Evolutionary conservation across 768 basidiomycete species (phyloP).

Genomic region (Phanerochaete carnosa): DNA sequence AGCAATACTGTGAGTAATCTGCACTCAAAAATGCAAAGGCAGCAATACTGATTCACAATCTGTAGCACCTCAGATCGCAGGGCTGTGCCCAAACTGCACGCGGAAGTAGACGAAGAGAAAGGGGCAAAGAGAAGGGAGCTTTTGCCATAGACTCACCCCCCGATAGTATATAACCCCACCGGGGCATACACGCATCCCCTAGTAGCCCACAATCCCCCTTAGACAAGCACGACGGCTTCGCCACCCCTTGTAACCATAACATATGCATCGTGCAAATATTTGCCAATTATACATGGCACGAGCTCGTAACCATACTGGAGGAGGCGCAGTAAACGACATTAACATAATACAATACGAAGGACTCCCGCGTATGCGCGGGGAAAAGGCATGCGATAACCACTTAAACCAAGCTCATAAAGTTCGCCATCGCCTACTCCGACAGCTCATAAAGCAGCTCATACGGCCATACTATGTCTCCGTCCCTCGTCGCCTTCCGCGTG

Average conservation of each 20-base stretch:
- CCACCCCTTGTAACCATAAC: neutral
- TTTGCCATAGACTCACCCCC: no score
- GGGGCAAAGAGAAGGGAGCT: no score
- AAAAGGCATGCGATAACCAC: neutral
- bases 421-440: neutral
- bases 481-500: slow-evolving; percentile 45
- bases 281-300: neutral
- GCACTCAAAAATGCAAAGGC: neutral
- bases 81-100: slow-evolving; percentile 12
- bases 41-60: neutral
- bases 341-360: slow-evolving; percentile 7
- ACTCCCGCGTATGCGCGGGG: neutral
- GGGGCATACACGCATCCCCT: no score
- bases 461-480: slow-evolving; percentile 65
- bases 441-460: no score
- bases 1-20: slow-evolving; percentile 21
- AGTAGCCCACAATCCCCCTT: no score
- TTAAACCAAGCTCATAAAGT: neutral
- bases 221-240: no score
- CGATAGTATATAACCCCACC: no score
- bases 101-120: neutral
- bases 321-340: neutral
- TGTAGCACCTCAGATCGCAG: slow-evolving; percentile 12
- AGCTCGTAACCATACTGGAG: neutral
- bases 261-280: neutral